Base-by-base conservation (phyloP, 257 asterid genomes). In the Pogostemon cablin region DNA sequence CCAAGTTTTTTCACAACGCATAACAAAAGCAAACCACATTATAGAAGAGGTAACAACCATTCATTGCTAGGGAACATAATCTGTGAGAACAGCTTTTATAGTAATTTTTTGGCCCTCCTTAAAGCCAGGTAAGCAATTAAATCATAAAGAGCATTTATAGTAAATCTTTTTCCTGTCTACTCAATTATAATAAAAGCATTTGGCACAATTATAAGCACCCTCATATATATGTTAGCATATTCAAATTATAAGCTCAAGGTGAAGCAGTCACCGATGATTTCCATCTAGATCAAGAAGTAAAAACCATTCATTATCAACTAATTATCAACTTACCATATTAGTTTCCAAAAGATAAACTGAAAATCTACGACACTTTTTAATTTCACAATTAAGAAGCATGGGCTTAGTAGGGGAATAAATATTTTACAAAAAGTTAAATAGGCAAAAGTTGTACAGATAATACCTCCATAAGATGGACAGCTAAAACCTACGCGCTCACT, bases 151-250 rank as follows among this genome's bases (percentile, higher is more conserved):
- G 32, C 32, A 25, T 25, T 25, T 25, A 25, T 25, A 25, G 32
- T 25, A 25, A 25, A 25, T 25, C 32, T 48, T 65, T 57, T 57
- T 25, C 41, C 17, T 46, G 37, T 6, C 37, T 38, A 7, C 49
- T 55, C 66, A 47, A 41, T 61, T 68, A 49, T 17, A 17, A 38
- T 20, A 63, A 69, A 57, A 56, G 63, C 64, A 56, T 68, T 64
- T 12, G 6, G 47, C 38, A 11, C 25, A 74, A 72, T 38, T 9
- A 59, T 35, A 65, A 43, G 54, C 25, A 68, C 50, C 52, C 34
- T 43, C 56, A 48, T 20, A 53, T 34, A 57, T 25, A 43, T 12
- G 35, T 34, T 67, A 15, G 40, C 12, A 48, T 3, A 58, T 5
- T 6, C 7, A 34, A 8, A 37, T 7, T 37, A 6, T 3, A 56